Conservation (phyloP, 2,329 filamentous ascomycete genomes). For the Epichloe glyceriae region DNA sequence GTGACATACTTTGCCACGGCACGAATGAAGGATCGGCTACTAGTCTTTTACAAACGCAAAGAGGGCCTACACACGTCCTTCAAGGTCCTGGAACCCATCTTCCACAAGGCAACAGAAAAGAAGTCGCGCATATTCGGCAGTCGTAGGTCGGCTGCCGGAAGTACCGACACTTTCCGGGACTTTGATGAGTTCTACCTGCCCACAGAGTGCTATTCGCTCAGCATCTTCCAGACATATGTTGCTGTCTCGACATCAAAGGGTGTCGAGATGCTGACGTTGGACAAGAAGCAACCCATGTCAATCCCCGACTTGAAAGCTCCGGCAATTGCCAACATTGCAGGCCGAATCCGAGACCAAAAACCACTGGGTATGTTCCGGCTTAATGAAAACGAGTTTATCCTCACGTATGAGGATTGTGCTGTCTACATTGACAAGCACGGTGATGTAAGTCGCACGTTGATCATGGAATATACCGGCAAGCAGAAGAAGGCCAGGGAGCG, state of each 20-base stretch:
- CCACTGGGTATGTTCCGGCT: conserved; percentile 95
- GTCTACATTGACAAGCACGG: conserved; percentile 98
- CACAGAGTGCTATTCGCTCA: conserved; percentile 86
- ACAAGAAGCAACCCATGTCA: conserved; percentile 92
- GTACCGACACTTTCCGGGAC: conserved; percentile 91
- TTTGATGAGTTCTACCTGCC: conserved; percentile 99
- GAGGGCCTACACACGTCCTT: conserved; percentile 88
- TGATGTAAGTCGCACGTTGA: conserved; percentile 82
- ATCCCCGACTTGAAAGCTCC: conserved; percentile 75
- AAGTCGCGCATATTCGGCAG: conserved; percentile 54
- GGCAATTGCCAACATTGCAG: conserved; percentile 73
- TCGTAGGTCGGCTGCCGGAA: conserved; percentile 48
- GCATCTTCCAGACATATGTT: conserved; percentile 89
- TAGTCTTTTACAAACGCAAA: conserved; percentile 95
- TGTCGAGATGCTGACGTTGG: conserved; percentile 89
- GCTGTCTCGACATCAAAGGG: conserved; percentile 84
- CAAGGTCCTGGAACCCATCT: conserved; percentile 91
- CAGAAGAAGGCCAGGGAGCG: conserved; percentile 61
- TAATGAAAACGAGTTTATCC: conserved; percentile 80
- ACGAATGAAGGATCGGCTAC: conserved; percentile 88
- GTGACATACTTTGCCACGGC: conserved; percentile 95
- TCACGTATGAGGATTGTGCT: conserved; percentile 90
- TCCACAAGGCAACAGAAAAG: conserved; percentile 82
- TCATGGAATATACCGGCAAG: conserved; percentile 98
- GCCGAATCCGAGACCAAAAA: conserved; percentile 67